Base-by-base conservation (phyloP, 192 early-diverging fungal species). In the Spizellomyces punctatus region DNA sequence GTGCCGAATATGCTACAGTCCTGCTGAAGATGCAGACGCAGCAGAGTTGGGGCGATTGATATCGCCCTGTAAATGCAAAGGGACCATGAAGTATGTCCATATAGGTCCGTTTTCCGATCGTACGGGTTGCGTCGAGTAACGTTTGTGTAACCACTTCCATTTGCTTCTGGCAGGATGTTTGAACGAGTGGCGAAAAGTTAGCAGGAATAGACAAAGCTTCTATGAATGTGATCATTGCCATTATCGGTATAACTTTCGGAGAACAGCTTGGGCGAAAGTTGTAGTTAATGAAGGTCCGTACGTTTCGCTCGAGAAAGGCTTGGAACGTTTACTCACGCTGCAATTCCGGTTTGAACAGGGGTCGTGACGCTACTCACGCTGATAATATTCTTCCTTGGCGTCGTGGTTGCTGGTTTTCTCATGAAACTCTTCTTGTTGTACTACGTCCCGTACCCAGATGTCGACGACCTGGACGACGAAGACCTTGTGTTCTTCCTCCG, bases 151-250 rank as follows among this genome's bases (percentile, higher is more conserved):
- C 46, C 21, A 17, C 27, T 36, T 36, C 27, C 27, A 36, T 36
- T 79, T 45, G 80, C 81, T 4, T 81, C 76, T 46, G n/a, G 64
- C 80, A 42, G 86, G 77, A 61, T 88, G 86, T 64, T 56, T 88
- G 71, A 88, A 88, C 71, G 76, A 78, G 14, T 88, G 86, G 86
- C 59, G 86, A 67, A 55, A 63, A 48, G 74, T 66, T 55, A 82
- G 81, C 46, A 75, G 74, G 12, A 88, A 88, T 59, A 76, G 69
- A 10, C 74, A 82, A 55, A 86, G 85, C 55, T 87, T 80, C 62
- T 88, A 80, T 74, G 78, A 88, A 64, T 88, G 86, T 59, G 86
- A 88, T 58, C 83, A 85, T 17, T 88, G 86, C 71, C 79, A 82
- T 64, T 88, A 88, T 46, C 61, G 76, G 17, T 88, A 86, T 50